Evolutionary conservation across 768 basidiomycete genomes (phyloP).

Genomic region (Suillus tomentosus): DNA sequence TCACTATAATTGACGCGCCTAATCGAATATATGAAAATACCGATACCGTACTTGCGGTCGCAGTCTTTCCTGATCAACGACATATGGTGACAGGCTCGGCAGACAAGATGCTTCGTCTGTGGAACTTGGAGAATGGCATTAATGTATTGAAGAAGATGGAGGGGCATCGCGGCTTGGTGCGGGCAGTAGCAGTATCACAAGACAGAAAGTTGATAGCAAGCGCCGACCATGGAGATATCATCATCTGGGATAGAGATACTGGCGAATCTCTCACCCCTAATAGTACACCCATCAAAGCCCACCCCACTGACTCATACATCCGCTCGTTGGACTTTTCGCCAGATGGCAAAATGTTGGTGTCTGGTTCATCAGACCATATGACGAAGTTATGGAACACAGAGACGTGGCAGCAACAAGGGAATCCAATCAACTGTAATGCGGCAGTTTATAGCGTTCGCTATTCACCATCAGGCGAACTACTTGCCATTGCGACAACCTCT

Average conservation of each 20-base stretch:
- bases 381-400: background rate
- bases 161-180: background rate
- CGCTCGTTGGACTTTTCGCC: background rate
- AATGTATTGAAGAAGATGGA: background rate
- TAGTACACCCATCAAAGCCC: background rate
- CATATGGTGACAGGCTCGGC: background rate
- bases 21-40: background rate
- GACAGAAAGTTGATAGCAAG: too few species aligned
- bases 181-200: background rate
- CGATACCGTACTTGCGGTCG: background rate
- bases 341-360: background rate
- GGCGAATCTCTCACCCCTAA: background rate
- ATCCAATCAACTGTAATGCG: background rate
- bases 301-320: background rate
- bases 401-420: background rate
- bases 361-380: background rate
- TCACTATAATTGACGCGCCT: background rate
- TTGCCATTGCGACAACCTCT: background rate
- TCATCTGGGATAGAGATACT: background rate
- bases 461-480: background rate
- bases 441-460: background rate
- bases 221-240: background rate
- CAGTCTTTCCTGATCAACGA: background rate
- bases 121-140: too few species aligned
- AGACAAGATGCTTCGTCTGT: background rate